Percentiles rank a stretch among this genome's conserved stretches.
phyloP scores from a whole-genome alignment of 441 rosid genomes.

The Sinapis alba region DNA sequence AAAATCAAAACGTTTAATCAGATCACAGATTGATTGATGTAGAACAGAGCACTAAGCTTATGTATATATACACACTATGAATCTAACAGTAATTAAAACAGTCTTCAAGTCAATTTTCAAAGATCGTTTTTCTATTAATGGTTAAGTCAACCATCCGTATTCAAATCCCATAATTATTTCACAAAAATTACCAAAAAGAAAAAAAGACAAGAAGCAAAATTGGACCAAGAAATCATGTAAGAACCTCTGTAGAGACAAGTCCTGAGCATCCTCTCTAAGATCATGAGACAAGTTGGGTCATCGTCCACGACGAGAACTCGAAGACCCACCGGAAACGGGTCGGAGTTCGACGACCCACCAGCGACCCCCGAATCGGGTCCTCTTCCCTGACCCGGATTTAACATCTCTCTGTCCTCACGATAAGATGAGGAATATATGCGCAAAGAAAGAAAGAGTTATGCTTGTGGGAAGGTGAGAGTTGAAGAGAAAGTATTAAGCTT shows the following conservation, averaged over 20 bases:
- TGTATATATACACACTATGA: background rate
- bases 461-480: slow-evolving; percentile 39
- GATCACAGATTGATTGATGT: background rate
- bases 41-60: slow-evolving; percentile 1
- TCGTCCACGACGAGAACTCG: slow-evolving; percentile 93
- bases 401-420: slow-evolving; percentile 28
- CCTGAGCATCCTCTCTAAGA: slow-evolving; percentile 85
- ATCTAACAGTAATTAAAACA: slow-evolving; percentile 33
- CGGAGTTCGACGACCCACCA: slow-evolving; percentile 56
- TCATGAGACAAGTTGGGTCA: slow-evolving; percentile 89
- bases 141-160: slow-evolving; percentile 21
- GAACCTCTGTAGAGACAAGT: slow-evolving; percentile 80
- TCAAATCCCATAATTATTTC: slow-evolving; percentile 7
- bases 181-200: background rate
- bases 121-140: background rate
- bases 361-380: slow-evolving; percentile 59
- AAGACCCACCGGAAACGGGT: slow-evolving; percentile 81
- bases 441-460: background rate
- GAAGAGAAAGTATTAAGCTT: slow-evolving; percentile 26
- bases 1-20: background rate
- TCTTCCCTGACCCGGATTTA: slow-evolving; percentile 62
- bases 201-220: background rate
- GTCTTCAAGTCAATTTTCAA: slow-evolving; percentile 29
- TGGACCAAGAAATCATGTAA: background rate
- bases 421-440: background rate